A percentile compares a stretch with the other conserved stretches of the same genome.
Evolutionary conservation across 2,329 filamentous ascomycete species (phyloP).

Genomic region (Aspergillus niger): DNA sequence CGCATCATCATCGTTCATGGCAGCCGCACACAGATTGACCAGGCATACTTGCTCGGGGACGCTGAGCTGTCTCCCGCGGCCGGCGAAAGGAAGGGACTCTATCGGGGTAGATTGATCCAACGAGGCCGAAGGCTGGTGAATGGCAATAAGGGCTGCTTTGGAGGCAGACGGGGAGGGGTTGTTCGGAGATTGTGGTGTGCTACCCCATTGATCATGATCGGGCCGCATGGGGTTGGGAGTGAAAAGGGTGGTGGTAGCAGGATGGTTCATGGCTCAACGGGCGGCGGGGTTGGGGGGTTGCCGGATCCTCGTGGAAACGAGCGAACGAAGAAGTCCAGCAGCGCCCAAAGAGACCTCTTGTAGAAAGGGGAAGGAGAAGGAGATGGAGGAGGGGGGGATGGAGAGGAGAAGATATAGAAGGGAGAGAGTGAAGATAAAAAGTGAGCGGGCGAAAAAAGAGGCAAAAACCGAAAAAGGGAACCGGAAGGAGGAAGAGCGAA

Average conservation of each 20-base stretch:
- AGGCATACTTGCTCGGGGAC: slow-evolving; percentile 21
- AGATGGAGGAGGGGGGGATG: background rate
- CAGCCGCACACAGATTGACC: slow-evolving; percentile 20
- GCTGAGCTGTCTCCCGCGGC: slow-evolving; percentile 15
- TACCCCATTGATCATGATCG: slow-evolving; percentile 6
- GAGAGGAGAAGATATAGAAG: background rate
- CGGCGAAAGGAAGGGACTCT: background rate
- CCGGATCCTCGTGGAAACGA: background rate
- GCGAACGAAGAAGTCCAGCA: background rate
- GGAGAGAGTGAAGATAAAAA: background rate
- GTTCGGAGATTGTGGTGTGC: slow-evolving; percentile 15
- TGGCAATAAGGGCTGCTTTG: slow-evolving; percentile 10
- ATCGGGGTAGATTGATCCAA: slow-evolving; percentile 3
- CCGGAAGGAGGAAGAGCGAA: background rate
- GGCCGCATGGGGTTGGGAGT: background rate
- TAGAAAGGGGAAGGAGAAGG: background rate
- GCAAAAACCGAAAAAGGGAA: background rate
- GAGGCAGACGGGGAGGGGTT: slow-evolving; percentile 6
- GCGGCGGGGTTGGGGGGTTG: background rate
- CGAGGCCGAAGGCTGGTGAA: slow-evolving; percentile 4
- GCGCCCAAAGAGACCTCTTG: background rate
- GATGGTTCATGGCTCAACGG: background rate
- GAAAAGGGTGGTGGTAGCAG: background rate
- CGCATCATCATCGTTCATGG: slow-evolving; percentile 19
- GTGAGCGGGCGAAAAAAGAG: background rate